phyloP scores from a whole-genome alignment of 345 rosid species.

The Lepidium aucheri region DNA sequence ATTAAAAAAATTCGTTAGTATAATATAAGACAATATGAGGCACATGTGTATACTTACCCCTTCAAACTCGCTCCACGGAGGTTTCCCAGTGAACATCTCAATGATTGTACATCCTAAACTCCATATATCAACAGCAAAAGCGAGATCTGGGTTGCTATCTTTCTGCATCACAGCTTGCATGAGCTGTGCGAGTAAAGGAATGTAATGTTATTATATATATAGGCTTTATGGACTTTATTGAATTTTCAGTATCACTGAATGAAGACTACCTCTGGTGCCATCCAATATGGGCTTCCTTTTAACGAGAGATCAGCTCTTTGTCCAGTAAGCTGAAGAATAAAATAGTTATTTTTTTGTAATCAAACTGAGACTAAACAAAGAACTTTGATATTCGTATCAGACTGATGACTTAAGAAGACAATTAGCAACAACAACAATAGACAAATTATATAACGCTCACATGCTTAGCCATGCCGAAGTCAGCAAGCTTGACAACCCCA shows the following conservation, averaged over 20 bases:
- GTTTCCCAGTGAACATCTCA: conserved; percentile 94
- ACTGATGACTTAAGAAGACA: neutral
- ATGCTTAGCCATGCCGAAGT: conserved; percentile 98
- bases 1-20: neutral
- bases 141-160: conserved; percentile 65
- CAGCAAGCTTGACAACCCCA: conserved; percentile 94
- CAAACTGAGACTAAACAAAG: neutral
- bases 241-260: neutral
- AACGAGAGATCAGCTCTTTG: conserved; percentile 85
- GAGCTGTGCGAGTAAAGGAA: conserved; percentile 42
- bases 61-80: conserved; percentile 96
- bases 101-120: conserved; percentile 95
- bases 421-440: neutral
- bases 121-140: conserved; percentile 97
- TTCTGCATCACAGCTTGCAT: conserved; percentile 89
- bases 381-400: neutral
- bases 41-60: conserved; percentile 56
- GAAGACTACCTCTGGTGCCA: conserved; percentile 92
- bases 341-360: neutral
- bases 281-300: conserved; percentile 98
- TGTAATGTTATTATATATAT: conserved; percentile 5
- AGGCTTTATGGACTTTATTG: neutral
- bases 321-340: conserved; percentile 63
- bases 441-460: conserved; percentile 39
- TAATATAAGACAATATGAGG: neutral